Evolutionary conservation across 768 basidiomycete species (phyloP).

Genomic region (Mycena capillaripes): DNA sequence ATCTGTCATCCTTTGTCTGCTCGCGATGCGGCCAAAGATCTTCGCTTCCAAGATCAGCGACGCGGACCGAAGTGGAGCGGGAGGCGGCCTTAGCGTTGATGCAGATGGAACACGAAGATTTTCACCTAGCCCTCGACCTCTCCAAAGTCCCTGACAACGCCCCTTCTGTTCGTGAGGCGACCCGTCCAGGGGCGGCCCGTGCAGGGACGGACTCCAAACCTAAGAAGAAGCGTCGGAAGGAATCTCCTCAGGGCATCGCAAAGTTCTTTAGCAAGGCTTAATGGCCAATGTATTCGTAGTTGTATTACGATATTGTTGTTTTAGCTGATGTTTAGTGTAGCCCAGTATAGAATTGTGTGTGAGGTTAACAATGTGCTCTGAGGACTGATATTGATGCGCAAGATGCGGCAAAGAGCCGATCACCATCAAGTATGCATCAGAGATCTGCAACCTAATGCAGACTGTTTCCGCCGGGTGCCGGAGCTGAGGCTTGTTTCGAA

Average conservation of each 20-base stretch:
- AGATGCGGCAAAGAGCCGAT: no score
- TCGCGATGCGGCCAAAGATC: conserved; percentile 68
- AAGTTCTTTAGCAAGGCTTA: conserved; percentile 54
- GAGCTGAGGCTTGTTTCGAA: conserved; percentile 7
- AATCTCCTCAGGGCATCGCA: conserved; percentile 55
- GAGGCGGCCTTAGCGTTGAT: conserved; percentile 56
- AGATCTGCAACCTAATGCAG: neutral
- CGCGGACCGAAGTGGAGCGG: conserved; percentile 47
- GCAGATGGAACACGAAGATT: conserved; percentile 87
- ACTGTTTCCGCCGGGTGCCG: neutral
- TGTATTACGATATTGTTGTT: neutral
- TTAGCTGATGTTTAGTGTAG: neutral
- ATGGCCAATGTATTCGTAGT: neutral
- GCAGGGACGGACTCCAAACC: conserved; percentile 36
- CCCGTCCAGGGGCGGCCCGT: conserved; percentile 36
- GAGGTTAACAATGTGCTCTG: neutral
- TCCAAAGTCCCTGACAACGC: conserved; percentile 56
- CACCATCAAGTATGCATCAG: no score
- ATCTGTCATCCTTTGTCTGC: conserved; percentile 64
- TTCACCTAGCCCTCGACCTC: conserved; percentile 88
- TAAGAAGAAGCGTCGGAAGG: conserved; percentile 47
- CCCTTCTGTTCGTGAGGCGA: conserved; percentile 27
- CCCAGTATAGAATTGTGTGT: neutral
- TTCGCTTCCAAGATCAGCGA: conserved; percentile 44
- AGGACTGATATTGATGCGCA: neutral